Conservation (phyloP, 2,329 filamentous ascomycete species). For the Xylariaceae sp. region DNA sequence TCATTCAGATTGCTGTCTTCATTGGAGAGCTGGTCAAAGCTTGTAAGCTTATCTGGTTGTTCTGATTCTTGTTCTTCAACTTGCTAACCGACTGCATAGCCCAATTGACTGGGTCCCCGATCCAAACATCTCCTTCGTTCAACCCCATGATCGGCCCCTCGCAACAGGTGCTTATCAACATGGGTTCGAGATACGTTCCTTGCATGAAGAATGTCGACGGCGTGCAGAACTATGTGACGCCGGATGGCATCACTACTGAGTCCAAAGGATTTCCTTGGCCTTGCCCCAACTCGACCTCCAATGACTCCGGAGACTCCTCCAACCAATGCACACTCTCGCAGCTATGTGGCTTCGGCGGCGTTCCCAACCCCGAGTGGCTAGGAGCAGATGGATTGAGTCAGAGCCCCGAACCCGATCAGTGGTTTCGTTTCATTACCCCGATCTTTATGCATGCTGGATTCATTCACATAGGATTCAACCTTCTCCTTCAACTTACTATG, state of each 20-base stretch:
- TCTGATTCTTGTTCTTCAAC: not conserved
- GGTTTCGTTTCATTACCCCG: constrained; percentile 92
- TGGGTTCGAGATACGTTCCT: constrained; percentile 87
- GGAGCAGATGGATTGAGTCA: constrained; percentile 36
- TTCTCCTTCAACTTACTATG: constrained; percentile 84
- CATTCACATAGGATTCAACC: constrained; percentile 93
- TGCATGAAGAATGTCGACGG: constrained; percentile 85
- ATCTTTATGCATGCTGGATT: constrained; percentile 95
- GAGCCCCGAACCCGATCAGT: constrained; percentile 74
- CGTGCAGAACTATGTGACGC: constrained; percentile 47
- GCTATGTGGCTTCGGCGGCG: constrained; percentile 78
- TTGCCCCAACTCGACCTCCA: constrained; percentile 74
- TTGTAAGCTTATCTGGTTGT: constrained; percentile 46
- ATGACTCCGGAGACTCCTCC: constrained; percentile 39
- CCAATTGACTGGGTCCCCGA: constrained; percentile 71
- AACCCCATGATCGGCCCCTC: constrained; percentile 98
- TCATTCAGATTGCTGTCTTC: constrained; percentile 78
- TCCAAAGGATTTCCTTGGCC: constrained; percentile 56
- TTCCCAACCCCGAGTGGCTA: constrained; percentile 63
- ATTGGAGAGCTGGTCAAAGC: constrained; percentile 84
- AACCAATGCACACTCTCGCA: constrained; percentile 70
- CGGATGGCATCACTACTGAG: constrained; percentile 10
- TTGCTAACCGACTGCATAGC: constrained; percentile 37
- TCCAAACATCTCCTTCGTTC: constrained; percentile 77
- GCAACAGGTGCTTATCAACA: constrained; percentile 85